Conservation (phyloP, 371 early-diverging fungal species). For the Mortierella sp. region DNA sequence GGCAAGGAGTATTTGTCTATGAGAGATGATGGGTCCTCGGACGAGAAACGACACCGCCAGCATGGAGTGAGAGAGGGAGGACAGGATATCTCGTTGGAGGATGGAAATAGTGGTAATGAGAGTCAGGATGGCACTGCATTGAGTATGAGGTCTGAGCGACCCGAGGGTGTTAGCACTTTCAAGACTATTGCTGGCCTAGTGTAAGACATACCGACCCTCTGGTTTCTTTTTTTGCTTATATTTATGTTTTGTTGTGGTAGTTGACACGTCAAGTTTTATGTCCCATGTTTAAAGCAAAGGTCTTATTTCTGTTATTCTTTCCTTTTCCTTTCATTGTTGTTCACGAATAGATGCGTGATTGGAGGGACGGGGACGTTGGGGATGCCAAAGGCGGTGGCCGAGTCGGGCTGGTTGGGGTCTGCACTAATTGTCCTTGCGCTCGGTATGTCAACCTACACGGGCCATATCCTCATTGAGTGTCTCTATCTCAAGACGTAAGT, state of each 20-base stretch:
- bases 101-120: background rate
- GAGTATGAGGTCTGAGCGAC: constrained; percentile 13
- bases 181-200: constrained; percentile 35
- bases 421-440: constrained; percentile 25
- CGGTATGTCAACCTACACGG: constrained; percentile 41
- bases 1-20: background rate
- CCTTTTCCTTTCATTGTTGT: background rate
- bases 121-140: background rate
- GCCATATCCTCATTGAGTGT: constrained; percentile 40
- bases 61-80: background rate
- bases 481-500: constrained; percentile 43
- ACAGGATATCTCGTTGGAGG: background rate
- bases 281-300: too few relatives aligned
- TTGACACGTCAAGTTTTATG: too few relatives aligned
- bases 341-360: constrained; percentile 33
- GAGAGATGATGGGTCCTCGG: background rate
- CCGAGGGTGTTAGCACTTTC: constrained; percentile 29
- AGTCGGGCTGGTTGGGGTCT: constrained; percentile 42
- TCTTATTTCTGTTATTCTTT: background rate
- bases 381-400: constrained; percentile 40
- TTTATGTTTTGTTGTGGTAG: too few relatives aligned
- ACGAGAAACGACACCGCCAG: background rate
- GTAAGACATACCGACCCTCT: constrained; percentile 15
- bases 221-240: background rate
- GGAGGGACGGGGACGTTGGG: constrained; percentile 53